phyloP scores from a whole-genome alignment of 805 yeast species.

The Starmerella tilneyi region DNA sequence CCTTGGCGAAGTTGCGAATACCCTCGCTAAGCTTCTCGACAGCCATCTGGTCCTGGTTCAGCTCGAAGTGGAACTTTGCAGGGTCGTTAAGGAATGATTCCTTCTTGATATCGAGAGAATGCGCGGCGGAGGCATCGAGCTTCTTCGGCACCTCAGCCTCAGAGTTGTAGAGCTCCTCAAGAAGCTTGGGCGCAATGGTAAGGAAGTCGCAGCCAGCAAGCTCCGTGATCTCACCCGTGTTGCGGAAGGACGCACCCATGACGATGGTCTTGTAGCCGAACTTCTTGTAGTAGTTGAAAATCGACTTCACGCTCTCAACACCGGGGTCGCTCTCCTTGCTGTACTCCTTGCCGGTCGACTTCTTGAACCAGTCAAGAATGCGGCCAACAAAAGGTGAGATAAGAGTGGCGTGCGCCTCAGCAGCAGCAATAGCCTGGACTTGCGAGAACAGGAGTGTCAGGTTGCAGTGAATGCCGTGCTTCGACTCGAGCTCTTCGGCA shows the following conservation, averaged over 20 bases:
- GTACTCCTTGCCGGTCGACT: conserved; percentile 80
- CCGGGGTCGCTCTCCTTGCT: conserved; percentile 84
- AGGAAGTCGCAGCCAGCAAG: conserved; percentile 94
- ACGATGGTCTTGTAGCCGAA: conserved; percentile 92
- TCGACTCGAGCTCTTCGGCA: conserved; percentile 84
- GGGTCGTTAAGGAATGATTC: conserved; percentile 77
- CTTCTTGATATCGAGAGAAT: conserved; percentile 48
- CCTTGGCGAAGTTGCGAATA: conserved; percentile 93
- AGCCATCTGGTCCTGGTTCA: conserved; percentile 97
- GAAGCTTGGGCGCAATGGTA: conserved; percentile 86
- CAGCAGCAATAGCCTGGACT: conserved; percentile 97
- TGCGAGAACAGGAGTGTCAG: conserved; percentile 90
- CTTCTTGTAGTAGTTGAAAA: conserved; percentile 97
- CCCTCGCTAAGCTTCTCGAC: conserved; percentile 96
- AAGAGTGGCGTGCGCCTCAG: conserved; percentile 91
- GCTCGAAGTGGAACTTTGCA: conserved; percentile 74
- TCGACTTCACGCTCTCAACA: conserved; percentile 76
- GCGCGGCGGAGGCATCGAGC: conserved; percentile 61
- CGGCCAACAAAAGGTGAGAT: conserved; percentile 99
- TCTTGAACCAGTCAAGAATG: conserved; percentile 97
- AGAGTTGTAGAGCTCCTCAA: conserved; percentile 79
- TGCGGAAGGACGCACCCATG: conserved; percentile 99
- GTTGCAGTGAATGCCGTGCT: conserved; percentile 88
- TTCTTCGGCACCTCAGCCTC: conserved; percentile 67
- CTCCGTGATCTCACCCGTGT: conserved; percentile 87